These are phyloP conservation scores for Stemphylium lycopersici DNA, from an alignment of 2,329 filamentous ascomycete species.

Conservation along the genomic window DNA sequence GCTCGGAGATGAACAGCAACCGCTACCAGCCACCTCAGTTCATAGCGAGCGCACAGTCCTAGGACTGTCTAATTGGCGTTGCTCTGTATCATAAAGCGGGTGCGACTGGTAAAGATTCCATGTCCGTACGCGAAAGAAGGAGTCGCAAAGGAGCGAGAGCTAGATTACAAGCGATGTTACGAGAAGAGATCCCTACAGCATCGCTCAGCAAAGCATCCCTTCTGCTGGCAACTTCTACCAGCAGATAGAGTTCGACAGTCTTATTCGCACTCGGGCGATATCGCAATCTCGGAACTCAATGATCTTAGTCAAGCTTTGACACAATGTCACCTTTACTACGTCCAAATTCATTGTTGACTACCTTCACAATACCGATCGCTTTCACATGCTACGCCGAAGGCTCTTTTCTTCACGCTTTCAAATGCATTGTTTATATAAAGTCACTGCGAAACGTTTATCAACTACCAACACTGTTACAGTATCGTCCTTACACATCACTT, in stretches of 20 bases:
- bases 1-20: too few relatives aligned
- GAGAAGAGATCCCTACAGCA: too few relatives aligned
- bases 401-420: background rate
- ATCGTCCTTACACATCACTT: background rate
- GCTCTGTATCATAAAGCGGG: too few relatives aligned
- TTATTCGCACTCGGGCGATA: background rate
- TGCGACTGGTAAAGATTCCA: too few relatives aligned
- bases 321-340: background rate
- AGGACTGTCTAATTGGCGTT: too few relatives aligned
- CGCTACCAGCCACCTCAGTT: too few relatives aligned
- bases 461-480: background rate
- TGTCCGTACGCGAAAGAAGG: too few relatives aligned
- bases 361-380: background rate
- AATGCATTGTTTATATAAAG: background rate
- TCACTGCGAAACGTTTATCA: background rate
- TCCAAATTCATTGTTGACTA: background rate
- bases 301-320: background rate
- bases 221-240: too few relatives aligned
- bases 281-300: background rate
- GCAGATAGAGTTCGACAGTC: background rate
- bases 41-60: too few relatives aligned
- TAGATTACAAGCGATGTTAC: too few relatives aligned
- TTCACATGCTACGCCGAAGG: background rate
- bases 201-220: too few relatives aligned
- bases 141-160: too few relatives aligned